Conservation (phyloP, 2,329 filamentous ascomycete genomes). For the Achaetomium macrosporum region DNA sequence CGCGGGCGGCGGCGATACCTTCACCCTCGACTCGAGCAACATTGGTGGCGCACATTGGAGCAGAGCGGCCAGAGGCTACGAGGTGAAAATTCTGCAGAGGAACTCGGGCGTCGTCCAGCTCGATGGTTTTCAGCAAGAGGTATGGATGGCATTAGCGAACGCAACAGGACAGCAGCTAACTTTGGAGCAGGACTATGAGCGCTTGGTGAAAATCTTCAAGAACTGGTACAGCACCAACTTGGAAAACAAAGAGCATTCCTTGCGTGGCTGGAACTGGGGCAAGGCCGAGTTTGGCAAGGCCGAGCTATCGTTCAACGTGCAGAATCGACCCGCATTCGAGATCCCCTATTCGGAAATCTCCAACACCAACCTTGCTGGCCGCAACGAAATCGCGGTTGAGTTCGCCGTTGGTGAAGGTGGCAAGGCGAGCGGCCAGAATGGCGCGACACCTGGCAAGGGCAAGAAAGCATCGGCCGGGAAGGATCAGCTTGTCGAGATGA, state of each 20-base stretch:
- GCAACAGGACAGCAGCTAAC: conserved; percentile 11
- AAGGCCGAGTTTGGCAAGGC: conserved; percentile 96
- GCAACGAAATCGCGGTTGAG: conserved; percentile 95
- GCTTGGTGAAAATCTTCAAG: conserved; percentile 88
- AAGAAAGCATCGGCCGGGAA: conserved; percentile 84
- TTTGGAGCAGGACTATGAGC: conserved; percentile 68
- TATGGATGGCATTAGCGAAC: conserved; percentile 29
- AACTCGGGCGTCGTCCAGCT: conserved; percentile 84
- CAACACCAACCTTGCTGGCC: conserved; percentile 94
- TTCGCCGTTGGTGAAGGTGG: conserved; percentile 73
- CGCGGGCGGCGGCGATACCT: conserved; percentile 77
- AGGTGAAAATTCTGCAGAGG: conserved; percentile 84
- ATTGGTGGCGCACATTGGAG: conserved; percentile 91
- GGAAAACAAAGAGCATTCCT: conserved; percentile 86
- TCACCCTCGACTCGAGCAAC: conserved; percentile 83
- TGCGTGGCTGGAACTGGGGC: conserved; percentile 99
- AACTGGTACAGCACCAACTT: conserved; percentile 95
- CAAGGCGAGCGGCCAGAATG: conserved; percentile 67
- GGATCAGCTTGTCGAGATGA: conserved; percentile 96
- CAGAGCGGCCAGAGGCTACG: conserved; percentile 83
- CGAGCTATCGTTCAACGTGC: conserved; percentile 92
- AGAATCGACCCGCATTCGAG: conserved; percentile 94
- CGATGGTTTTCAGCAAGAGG: conserved; percentile 89
- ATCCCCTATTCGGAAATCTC: conserved; percentile 95
- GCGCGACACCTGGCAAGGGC: conserved; percentile 68